These are phyloP conservation scores for Cokeromyces recurvatus DNA, from an alignment of 371 early-diverging fungal genomes.

Conservation along the genomic window DNA sequence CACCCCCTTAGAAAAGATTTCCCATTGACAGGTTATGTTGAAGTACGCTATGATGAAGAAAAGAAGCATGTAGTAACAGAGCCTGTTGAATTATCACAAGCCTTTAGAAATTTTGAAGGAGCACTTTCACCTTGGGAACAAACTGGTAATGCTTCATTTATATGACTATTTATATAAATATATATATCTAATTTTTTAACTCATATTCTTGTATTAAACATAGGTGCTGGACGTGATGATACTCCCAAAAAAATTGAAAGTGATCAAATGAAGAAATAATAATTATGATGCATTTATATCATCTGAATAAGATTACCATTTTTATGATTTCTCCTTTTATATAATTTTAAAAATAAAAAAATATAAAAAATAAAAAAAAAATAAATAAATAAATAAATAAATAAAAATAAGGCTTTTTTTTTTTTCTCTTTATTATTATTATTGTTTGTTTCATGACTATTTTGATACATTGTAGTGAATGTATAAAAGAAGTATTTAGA, in stretches of 20 bases:
- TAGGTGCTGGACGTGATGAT: conserved; percentile 48
- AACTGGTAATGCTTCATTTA: conserved; percentile 44
- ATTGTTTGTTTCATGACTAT: no score
- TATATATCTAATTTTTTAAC: neutral
- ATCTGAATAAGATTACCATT: no score
- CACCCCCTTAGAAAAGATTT: conserved; percentile 98
- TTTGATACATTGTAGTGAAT: no score
- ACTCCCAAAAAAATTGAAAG: conserved; percentile 37
- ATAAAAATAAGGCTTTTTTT: no score
- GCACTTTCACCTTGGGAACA: conserved; percentile 89
- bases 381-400: no score
- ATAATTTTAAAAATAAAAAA: no score
- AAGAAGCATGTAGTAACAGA: conserved; percentile 96
- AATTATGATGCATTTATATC: neutral
- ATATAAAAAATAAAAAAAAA: no score
- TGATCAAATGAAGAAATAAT: conserved; percentile 33
- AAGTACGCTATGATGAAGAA: conserved; percentile 95
- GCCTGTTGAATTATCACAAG: conserved; percentile 93
- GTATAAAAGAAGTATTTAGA: no score
- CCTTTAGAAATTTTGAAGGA: conserved; percentile 92
- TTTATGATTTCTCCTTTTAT: no score
- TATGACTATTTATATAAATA: neutral
- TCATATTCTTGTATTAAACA: no score
- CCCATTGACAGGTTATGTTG: conserved; percentile 94
- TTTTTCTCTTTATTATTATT: no score